Evolutionary conservation across 371 early-diverging fungal genomes (phyloP).

Genomic region (Zychaea mexicana): DNA sequence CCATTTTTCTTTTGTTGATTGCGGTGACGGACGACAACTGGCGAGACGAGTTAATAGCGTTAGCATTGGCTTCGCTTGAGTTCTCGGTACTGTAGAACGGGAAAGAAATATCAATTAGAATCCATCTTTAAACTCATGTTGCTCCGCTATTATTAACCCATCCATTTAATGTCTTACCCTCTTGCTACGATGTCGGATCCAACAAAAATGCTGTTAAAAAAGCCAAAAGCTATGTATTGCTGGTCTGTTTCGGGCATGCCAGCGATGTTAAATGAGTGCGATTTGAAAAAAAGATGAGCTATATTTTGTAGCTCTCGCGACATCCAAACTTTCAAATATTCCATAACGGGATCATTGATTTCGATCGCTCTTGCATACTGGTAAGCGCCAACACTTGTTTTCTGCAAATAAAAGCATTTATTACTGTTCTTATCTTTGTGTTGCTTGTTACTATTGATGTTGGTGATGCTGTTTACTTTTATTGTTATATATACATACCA

Average conservation of each 20-base stretch:
- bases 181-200: not conserved
- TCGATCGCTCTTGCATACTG: not conserved
- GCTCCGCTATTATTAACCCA: not conserved
- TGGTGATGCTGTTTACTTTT: not conserved
- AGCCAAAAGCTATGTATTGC: not conserved
- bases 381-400: not conserved
- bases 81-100: slow-evolving; percentile 11
- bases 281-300: not conserved
- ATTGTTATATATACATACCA: not conserved
- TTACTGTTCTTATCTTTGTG: not conserved
- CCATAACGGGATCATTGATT: not conserved
- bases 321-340: not conserved
- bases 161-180: not conserved
- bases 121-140: not conserved
- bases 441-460: not conserved
- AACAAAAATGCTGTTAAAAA: slow-evolving; percentile 2
- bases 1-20: slow-evolving; percentile 8
- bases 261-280: not conserved
- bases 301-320: not conserved
- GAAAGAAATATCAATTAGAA: not conserved
- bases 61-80: slow-evolving; percentile 9
- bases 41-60: slow-evolving; percentile 1
- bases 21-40: slow-evolving; percentile 8
- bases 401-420: not conserved
- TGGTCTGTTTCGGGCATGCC: not conserved